Conservation (phyloP, 805 yeast genomes). For the Candida lessepsii region DNA sequence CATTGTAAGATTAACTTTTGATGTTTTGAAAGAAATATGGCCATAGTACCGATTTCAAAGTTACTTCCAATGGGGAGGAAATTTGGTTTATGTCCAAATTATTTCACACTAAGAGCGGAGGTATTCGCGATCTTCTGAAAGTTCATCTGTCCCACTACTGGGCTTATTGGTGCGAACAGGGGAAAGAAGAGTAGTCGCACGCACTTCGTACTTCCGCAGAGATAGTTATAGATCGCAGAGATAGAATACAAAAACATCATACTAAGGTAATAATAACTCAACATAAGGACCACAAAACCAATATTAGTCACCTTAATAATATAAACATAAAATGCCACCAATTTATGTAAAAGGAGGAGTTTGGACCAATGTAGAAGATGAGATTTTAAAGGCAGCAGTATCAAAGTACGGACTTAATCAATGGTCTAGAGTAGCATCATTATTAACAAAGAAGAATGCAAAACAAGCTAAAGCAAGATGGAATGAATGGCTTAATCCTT, state of each 20-base stretch:
- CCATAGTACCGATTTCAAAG: no score
- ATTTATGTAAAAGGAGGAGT: slow-evolving; percentile 82
- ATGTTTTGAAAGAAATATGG: slow-evolving; percentile 60
- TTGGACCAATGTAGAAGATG: slow-evolving; percentile 87
- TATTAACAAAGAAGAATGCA: slow-evolving; percentile 81
- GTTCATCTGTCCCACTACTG: no score
- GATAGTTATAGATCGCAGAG: no score
- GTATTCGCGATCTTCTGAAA: slow-evolving; percentile 8
- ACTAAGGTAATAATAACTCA: no score
- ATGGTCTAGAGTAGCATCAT: slow-evolving; percentile 90
- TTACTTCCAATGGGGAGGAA: no score
- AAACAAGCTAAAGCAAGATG: slow-evolving; percentile 91
- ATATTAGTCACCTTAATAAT: no score
- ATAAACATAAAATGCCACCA: slow-evolving; percentile 48
- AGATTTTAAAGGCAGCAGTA: slow-evolving; percentile 85
- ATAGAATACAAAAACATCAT: no score
- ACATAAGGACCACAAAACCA: no score
- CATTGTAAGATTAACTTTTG: slow-evolving; percentile 88
- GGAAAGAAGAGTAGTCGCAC: no score
- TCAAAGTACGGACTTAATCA: slow-evolving; percentile 91
- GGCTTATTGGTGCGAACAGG: no score
- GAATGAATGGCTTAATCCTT: slow-evolving; percentile 84
- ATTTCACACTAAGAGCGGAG: slow-evolving; percentile 5
- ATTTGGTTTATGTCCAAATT: not conserved
- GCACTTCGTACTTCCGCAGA: no score